Evolutionary conservation across 371 early-diverging fungal species (phyloP).

Genomic region (Mortierella sp.): DNA sequence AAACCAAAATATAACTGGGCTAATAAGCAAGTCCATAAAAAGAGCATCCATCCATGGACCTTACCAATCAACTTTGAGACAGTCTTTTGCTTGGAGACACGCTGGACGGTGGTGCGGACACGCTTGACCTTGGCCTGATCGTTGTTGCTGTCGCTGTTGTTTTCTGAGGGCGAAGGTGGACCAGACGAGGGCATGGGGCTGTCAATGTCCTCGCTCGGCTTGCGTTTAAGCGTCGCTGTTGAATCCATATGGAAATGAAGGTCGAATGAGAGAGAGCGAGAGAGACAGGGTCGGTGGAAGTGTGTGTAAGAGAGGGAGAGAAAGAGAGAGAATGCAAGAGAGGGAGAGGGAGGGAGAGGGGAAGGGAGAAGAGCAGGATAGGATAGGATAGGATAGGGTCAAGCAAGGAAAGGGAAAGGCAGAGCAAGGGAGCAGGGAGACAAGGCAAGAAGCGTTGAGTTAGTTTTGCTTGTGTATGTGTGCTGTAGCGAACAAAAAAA

Average conservation of each 20-base stretch:
- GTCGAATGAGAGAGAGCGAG: neutral
- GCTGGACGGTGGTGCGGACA: conserved; percentile 41
- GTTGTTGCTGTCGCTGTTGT: conserved; percentile 28
- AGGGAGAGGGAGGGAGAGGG: neutral
- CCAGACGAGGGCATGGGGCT: conserved; percentile 59
- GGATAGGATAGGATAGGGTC: neutral
- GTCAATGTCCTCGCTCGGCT: conserved; percentile 54
- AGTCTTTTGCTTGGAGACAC: conserved; percentile 47
- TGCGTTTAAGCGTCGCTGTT: conserved; percentile 52
- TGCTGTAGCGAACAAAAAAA: neutral
- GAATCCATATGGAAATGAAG: conserved; percentile 12
- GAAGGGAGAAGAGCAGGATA: neutral
- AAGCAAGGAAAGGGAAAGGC: neutral
- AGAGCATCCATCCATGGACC: neutral
- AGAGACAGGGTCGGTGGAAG: neutral
- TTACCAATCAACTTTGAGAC: conserved; percentile 59
- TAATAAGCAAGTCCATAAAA: neutral
- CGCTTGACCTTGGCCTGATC: conserved; percentile 56
- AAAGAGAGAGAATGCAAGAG: neutral
- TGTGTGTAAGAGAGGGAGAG: neutral
- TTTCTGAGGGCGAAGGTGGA: conserved; percentile 50
- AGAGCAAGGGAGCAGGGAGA: neutral
- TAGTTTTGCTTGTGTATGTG: neutral
- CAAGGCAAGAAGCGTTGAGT: conserved; percentile 13
- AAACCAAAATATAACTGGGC: neutral